Evolutionary conservation across 2,329 filamentous ascomycete species (phyloP), one percentile per base, ranked within the genome.

Genomic region (Microcyclospora tardicrescens): DNA sequence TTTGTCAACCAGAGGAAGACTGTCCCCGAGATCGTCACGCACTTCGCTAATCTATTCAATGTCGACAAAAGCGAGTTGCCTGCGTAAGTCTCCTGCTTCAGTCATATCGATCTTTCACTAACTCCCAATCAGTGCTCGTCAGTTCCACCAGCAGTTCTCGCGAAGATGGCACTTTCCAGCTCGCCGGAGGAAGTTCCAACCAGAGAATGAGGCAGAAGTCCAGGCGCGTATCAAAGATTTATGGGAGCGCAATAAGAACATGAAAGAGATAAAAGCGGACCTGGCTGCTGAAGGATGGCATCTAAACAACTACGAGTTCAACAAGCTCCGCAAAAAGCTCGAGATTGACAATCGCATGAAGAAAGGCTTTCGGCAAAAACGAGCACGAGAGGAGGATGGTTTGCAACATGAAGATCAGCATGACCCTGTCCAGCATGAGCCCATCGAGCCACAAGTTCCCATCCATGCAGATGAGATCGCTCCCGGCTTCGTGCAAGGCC

Each of bases 1-100:
- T 91, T 86, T 53, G 83, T 89, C 49, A 73, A 78, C 42, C 80
- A 91, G 62, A 76, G 76, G 50, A 79, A 73, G 62, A 73, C 76
- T 31, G 63, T 87, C 41, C 76, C 81, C 51, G 77, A 87, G 48
- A 80, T 91, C 32, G 81, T 84, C 67, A 69, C 77, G 16, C 77
- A 78, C 53, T 79, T 85, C 69, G 41, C 49, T 31, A 40, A 75
- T 69, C 48, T 46, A 34, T 52, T 57, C 43, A 44, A 45, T 35
- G 43, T 55, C 36, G 35, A 41, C 46, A 65, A 65, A 40, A 65
- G 69, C 68, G 80, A 63, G 69, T 68, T 74, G 24, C 81, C 83
- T 15, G 82, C 78, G 79, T 82, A 66, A 29, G 55, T 57, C 19
- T n/a, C 37, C 48, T 47, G 51, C 44, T 19, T 24, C 19, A 24